phyloP scores from a whole-genome alignment of 2,329 filamentous ascomycete species.

The Capronia americana region DNA sequence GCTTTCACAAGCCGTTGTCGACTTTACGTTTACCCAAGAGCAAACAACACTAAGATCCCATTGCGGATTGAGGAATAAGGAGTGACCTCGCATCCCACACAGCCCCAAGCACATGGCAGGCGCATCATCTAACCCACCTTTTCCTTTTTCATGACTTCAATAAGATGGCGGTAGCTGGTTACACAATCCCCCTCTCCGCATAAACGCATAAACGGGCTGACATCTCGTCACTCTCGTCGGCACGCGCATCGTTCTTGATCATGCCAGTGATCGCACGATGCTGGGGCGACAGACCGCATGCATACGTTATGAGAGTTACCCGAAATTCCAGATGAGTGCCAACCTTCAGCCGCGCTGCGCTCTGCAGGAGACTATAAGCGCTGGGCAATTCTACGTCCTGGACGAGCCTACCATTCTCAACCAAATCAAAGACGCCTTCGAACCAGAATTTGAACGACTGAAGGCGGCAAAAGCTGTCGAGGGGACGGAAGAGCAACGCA shows the following conservation, averaged over 20 bases:
- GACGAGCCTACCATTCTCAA: constrained; percentile 40
- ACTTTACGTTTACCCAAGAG: background rate
- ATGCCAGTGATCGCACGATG: constrained; percentile 27
- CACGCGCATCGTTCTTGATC: constrained; percentile 21
- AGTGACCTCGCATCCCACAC: background rate
- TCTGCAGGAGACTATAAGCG: constrained; percentile 35
- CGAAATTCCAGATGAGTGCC: constrained; percentile 25
- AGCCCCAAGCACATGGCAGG: constrained; percentile 7
- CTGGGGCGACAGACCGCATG: constrained; percentile 20
- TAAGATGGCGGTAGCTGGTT: background rate
- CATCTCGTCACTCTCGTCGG: background rate
- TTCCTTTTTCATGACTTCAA: background rate
- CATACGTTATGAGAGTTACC: constrained; percentile 25
- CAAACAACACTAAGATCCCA: too few species aligned
- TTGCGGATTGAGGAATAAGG: background rate
- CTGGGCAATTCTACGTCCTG: constrained; percentile 35
- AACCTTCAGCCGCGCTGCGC: constrained; percentile 23
- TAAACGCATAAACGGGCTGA: background rate
- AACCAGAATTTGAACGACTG: constrained; percentile 43
- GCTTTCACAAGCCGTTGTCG: background rate
- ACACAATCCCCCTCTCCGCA: background rate
- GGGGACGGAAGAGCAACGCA: constrained; percentile 28
- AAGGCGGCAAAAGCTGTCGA: constrained; percentile 42
- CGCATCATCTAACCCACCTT: background rate
- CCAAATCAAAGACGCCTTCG: constrained; percentile 41